Conservation (phyloP, 2,329 filamentous ascomycete genomes). For the Didymellaceae sp. region DNA sequence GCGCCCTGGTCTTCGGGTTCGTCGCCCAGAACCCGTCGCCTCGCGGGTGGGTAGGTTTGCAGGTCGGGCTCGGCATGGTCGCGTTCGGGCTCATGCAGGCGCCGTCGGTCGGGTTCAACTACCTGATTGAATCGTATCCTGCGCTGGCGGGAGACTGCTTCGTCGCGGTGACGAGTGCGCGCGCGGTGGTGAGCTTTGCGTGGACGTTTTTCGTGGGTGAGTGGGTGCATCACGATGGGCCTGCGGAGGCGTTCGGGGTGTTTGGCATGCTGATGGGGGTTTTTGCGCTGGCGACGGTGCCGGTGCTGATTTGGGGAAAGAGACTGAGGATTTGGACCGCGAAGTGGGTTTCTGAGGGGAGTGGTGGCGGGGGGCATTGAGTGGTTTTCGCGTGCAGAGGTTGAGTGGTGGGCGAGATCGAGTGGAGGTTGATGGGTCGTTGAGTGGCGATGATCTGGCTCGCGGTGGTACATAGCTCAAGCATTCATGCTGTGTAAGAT, state of each 20-base stretch:
- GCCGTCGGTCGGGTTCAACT: slow-evolving; percentile 53
- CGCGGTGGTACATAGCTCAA: too few relatives aligned
- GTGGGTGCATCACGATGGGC: slow-evolving; percentile 55
- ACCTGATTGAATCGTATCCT: slow-evolving; percentile 60
- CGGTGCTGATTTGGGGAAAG: slow-evolving; percentile 51
- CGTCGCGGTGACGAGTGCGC: slow-evolving; percentile 58
- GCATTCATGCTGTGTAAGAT: too few relatives aligned
- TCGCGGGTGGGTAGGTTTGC: slow-evolving; percentile 49
- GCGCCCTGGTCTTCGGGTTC: slow-evolving; percentile 50
- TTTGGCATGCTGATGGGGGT: slow-evolving; percentile 61
- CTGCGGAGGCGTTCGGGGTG: slow-evolving; percentile 59
- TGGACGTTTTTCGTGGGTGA: slow-evolving; percentile 62
- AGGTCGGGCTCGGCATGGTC: slow-evolving; percentile 50
- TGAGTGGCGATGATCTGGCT: too few relatives aligned
- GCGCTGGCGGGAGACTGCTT: slow-evolving; percentile 60
- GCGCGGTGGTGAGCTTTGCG: slow-evolving; percentile 59
- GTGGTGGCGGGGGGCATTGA: too few relatives aligned
- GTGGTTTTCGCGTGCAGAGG: too few relatives aligned
- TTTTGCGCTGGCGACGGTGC: slow-evolving; percentile 51
- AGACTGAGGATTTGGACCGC: slow-evolving; percentile 51
- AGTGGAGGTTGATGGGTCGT: too few relatives aligned
- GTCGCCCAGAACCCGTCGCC: slow-evolving; percentile 46
- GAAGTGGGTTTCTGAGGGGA: slow-evolving; percentile 35
- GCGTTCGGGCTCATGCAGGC: slow-evolving; percentile 52
- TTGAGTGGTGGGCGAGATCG: too few relatives aligned